phyloP scores from a whole-genome alignment of 2,329 filamentous ascomycete species.

The Cytospora piceae region DNA sequence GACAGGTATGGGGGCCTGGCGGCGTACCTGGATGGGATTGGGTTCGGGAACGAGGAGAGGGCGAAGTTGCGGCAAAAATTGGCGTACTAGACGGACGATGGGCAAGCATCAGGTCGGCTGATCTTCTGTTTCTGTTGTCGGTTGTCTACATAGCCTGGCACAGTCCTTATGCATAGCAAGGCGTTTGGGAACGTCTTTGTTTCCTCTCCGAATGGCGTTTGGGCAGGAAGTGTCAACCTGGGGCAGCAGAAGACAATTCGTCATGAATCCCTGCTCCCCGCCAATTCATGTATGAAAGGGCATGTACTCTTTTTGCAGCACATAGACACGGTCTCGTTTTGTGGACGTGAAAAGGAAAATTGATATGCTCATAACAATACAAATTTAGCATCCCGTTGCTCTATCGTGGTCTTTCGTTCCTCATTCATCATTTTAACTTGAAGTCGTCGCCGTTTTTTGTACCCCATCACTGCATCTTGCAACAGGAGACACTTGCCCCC shows the following conservation, averaged over 20 bases:
- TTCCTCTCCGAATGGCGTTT: no score
- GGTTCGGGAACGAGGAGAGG: slow-evolving; percentile 54
- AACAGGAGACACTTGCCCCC: not conserved
- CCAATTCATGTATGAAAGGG: not conserved
- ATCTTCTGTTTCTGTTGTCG: not conserved
- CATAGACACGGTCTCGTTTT: not conserved
- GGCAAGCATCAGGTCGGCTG: not conserved
- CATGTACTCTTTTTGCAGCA: not conserved
- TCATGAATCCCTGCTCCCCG: not conserved
- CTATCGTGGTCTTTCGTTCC: not conserved
- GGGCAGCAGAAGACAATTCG: not conserved
- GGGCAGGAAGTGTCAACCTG: not conserved
- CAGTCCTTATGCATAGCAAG: slow-evolving; percentile 10
- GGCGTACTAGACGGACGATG: slow-evolving; percentile 43
- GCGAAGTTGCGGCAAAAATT: slow-evolving; percentile 46
- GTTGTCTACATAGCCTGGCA: not conserved
- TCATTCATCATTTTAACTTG: not conserved
- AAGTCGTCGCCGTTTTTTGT: not conserved
- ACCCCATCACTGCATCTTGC: not conserved
- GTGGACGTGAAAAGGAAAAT: not conserved
- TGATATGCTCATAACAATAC: not conserved
- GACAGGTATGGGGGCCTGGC: slow-evolving; percentile 67
- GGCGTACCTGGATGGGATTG: slow-evolving; percentile 67
- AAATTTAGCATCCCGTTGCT: not conserved
- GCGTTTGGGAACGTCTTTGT: not conserved